These are phyloP conservation scores for Echinochloa phyllopogon DNA, from an alignment of 176 grass and related monocot genomes.

Conservation along the genomic window DNA sequence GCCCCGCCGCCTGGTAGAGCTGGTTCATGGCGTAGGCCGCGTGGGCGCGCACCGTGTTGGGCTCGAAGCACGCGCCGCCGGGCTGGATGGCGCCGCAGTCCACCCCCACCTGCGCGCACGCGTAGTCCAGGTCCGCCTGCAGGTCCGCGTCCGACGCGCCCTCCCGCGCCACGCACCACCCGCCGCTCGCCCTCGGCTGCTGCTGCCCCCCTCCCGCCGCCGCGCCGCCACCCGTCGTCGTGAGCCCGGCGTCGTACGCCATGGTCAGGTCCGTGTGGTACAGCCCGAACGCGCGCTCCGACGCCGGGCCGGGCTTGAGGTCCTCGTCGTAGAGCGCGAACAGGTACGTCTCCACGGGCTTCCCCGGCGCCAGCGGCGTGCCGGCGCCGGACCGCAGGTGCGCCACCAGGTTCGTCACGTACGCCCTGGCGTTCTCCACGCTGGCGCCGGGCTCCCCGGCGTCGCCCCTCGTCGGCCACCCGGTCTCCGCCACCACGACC, in stretches of 20 bases:
- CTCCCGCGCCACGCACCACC: constrained; percentile 86
- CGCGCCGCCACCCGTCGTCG: not conserved
- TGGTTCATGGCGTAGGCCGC: constrained; percentile 98
- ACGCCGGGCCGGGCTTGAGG: constrained; percentile 78
- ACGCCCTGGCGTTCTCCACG: constrained; percentile 74
- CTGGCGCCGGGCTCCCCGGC: constrained; percentile 64
- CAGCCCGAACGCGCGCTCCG: constrained; percentile 88
- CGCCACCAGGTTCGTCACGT: constrained; percentile 65
- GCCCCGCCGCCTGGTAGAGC: constrained; percentile 72
- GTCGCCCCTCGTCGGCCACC: constrained; percentile 86
- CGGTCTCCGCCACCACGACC: constrained; percentile 94
- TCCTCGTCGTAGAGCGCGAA: constrained; percentile 99
- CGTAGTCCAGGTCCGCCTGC: constrained; percentile 86
- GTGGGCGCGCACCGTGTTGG: constrained; percentile 87
- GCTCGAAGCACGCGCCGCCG: constrained; percentile 78
- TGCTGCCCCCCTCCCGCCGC: not conserved
- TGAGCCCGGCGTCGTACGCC: constrained; percentile 78
- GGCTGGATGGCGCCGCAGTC: constrained; percentile 88
- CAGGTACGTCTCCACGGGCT: constrained; percentile 85
- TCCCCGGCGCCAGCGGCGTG: constrained; percentile 80
- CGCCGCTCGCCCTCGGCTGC: constrained; percentile 12
- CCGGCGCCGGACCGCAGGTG: constrained; percentile 82
- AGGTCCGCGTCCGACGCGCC: constrained; percentile 67
- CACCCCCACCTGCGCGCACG: constrained; percentile 69
- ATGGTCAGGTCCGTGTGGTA: constrained; percentile 74